Percentiles rank a stretch among this genome's conserved stretches.
phyloP scores from a whole-genome alignment of 1,284 basidiomycete species.

The Filobasidium uniguttulatum region DNA sequence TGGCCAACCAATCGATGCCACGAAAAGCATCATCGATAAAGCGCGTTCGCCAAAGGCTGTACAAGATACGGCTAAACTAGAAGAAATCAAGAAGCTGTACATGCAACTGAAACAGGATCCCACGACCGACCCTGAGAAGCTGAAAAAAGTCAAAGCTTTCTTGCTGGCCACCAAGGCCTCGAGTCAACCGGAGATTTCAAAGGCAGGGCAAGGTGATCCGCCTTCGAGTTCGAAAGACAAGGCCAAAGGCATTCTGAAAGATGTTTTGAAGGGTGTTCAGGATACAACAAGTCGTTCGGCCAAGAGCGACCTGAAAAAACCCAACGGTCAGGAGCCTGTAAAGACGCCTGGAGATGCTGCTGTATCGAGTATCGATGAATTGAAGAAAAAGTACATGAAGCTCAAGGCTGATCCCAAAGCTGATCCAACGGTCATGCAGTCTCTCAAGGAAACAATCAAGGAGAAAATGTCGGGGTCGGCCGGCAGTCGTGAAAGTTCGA shows the following conservation, averaged over 20 bases:
- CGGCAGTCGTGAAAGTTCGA: too few species aligned
- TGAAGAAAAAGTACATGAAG: background rate
- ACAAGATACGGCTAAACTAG: too few species aligned
- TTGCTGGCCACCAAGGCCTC: background rate
- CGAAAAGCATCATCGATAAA: background rate
- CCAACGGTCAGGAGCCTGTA: too few species aligned
- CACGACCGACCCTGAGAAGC: background rate
- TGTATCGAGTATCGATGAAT: background rate
- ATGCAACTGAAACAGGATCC: background rate
- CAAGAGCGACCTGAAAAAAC: too few species aligned
- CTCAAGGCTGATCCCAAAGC: background rate
- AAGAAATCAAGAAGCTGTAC: background rate
- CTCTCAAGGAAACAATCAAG: background rate
- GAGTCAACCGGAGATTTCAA: too few species aligned
- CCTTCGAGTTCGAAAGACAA: background rate
- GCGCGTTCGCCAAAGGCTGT: background rate
- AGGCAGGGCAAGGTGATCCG: too few species aligned
- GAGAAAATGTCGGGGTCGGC: too few species aligned
- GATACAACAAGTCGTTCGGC: too few species aligned
- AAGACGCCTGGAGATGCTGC: too few species aligned
- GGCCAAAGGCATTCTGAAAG: background rate
- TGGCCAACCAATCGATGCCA: too few species aligned
- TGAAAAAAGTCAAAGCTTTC: background rate
- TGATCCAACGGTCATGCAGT: background rate
- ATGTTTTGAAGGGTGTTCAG: background rate